Conservation (phyloP, 257 asterid genomes). For the Solanum neorickii region DNA sequence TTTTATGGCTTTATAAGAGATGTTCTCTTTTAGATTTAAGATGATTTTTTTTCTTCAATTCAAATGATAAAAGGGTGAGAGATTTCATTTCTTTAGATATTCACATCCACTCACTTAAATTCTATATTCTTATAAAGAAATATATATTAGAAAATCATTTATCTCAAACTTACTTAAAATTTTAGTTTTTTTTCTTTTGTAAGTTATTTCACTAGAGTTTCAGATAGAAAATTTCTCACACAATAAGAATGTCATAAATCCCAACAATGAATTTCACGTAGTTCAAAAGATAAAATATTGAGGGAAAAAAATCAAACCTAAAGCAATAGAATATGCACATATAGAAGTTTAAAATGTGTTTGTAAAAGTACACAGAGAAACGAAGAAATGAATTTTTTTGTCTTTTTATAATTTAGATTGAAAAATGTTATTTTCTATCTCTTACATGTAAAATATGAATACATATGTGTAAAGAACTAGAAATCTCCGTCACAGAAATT, state of each 20-base stretch:
- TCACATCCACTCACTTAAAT: too few relatives aligned
- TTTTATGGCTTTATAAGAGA: too few relatives aligned
- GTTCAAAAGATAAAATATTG: neutral
- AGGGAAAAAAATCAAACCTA: neutral
- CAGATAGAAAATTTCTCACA: neutral
- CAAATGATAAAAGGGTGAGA: too few relatives aligned
- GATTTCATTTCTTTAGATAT: too few relatives aligned
- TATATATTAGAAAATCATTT: too few relatives aligned
- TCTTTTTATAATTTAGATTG: neutral
- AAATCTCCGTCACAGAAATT: neutral
- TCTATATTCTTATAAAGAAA: too few relatives aligned
- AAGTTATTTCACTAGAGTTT: neutral
- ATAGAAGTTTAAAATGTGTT: neutral
- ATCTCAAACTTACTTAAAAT: neutral
- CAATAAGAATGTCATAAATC: too few relatives aligned
- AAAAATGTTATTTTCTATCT: neutral
- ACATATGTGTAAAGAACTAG: neutral
- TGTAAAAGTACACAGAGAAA: neutral
- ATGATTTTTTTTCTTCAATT: too few relatives aligned
- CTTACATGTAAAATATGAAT: neutral
- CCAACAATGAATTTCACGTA: neutral
- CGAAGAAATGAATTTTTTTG: neutral
- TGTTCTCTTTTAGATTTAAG: too few relatives aligned
- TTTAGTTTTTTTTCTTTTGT: neutral
- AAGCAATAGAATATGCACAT: neutral